Evolutionary conservation across 495 filamentous ascomycete species (phyloP), one percentile per base, ranked within the genome.

Genomic region (Symbiotaphrina buchneri): DNA sequence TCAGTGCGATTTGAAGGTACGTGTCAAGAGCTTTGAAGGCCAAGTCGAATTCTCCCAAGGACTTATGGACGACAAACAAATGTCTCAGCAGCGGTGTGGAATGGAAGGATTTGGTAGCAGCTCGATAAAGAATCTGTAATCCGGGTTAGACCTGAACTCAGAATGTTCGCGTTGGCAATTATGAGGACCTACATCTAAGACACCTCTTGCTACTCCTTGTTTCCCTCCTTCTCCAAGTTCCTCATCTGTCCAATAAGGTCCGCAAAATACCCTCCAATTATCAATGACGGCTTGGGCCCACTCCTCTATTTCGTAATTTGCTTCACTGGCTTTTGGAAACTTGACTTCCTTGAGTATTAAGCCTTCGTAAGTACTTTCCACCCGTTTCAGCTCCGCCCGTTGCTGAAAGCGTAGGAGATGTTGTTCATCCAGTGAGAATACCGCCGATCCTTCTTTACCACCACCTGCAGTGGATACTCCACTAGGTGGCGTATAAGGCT

Each of bases 101-200:
- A 45, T 95, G 87, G 41, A 82, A 97, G 0, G 82, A 90, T 49
- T 84, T 90, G 2, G 75, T 76, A 6, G 87, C 76, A 18, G 83
- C 82, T 13, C 75, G 68, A 41, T 92, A 92, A 6, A 94, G 55
- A 18, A 80, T 74, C 51, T 90, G 39, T 28, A 10, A 21, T 23
- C 31, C 26, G 14, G 30, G 35, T 24, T 17, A 28, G 14, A 15
- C 14, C 16, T 30, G 16, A 30, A 7, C 7, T 16, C 16, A 30
- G 14, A 7, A 15, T 7, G 7, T 10, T 8, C 7, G 13, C 14
- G 14, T 3, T 15, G n/a, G n/a, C 10, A 18, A 31, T 15, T 15
- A 11, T 1, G 20, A 4, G 17, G 13, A 53, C 68, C 46, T 52
- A 71, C 66, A 44, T 74, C 79, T 16, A 91, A 60, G 21, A 82